These are phyloP conservation scores for Penicillium atrosanguineum DNA, from an alignment of 495 filamentous ascomycete species.

Conservation along the genomic window DNA sequence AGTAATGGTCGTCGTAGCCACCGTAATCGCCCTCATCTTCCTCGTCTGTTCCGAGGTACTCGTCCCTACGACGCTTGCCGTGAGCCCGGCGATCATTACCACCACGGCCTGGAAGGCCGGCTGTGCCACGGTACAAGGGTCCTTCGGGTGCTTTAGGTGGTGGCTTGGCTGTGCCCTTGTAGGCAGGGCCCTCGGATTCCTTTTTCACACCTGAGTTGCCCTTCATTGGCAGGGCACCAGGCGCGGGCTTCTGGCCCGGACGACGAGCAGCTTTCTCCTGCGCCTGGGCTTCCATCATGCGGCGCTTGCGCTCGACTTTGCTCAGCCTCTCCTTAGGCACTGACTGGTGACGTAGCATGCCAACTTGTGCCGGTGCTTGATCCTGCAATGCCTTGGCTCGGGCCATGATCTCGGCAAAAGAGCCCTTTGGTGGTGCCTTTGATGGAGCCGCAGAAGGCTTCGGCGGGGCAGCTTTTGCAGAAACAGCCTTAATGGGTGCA, in stretches of 20 bases:
- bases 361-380: conserved; percentile 33
- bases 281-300: conserved; percentile 30
- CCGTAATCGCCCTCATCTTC: conserved; percentile 47
- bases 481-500: neutral
- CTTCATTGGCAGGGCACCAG: conserved; percentile 6
- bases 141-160: conserved; percentile 34
- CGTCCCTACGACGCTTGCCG: conserved; percentile 36
- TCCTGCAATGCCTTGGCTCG: conserved; percentile 38
- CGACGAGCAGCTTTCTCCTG: conserved; percentile 34
- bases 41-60: conserved; percentile 50
- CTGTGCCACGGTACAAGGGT: conserved; percentile 58
- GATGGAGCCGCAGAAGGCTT: conserved; percentile 9
- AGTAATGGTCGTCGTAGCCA: conserved; percentile 54
- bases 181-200: conserved; percentile 35
- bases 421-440: conserved; percentile 43
- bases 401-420: conserved; percentile 42
- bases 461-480: conserved; percentile 4
- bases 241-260: conserved; percentile 12
- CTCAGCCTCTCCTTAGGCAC: conserved; percentile 38
- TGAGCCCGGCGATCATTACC: conserved; percentile 36
- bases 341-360: conserved; percentile 38
- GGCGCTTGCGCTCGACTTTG: conserved; percentile 41
- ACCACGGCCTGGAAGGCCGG: conserved; percentile 29
- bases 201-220: conserved; percentile 22
- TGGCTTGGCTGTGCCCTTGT: conserved; percentile 52